A percentile compares a stretch with the other conserved stretches of the same genome.
phyloP scores from a whole-genome alignment of 306 rosid genomes.

The Quercus rubra region DNA sequence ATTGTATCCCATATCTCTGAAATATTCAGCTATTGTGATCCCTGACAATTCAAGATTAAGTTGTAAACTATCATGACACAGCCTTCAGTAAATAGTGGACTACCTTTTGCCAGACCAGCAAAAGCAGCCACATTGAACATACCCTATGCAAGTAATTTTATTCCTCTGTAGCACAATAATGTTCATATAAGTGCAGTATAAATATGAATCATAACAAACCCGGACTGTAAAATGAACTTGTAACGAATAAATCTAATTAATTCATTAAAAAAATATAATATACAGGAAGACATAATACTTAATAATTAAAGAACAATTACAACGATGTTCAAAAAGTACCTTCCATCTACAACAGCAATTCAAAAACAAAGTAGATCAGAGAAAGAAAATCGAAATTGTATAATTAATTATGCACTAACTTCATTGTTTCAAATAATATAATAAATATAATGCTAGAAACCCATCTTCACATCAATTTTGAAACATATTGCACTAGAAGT shows the following conservation, averaged over 20 bases:
- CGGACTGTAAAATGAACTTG: neutral
- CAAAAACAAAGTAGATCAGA: neutral
- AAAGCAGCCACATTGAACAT: neutral
- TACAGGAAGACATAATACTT: neutral
- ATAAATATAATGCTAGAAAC: neutral
- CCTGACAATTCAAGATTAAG: slow-evolving; percentile 50
- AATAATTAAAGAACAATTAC: neutral
- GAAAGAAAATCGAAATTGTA: too few relatives aligned
- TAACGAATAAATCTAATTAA: neutral
- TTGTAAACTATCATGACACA: neutral
- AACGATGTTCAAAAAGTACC: neutral
- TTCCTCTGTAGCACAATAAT: neutral
- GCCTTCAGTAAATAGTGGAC: neutral
- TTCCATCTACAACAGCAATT: neutral
- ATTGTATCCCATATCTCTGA: slow-evolving; percentile 99
- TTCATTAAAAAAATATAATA: neutral
- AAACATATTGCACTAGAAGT: neutral
- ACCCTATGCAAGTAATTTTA: neutral
- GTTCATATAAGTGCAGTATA: neutral
- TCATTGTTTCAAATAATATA: neutral
- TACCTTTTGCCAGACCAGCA: neutral
- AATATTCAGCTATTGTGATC: slow-evolving; percentile 95
- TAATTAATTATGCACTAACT: too few relatives aligned
- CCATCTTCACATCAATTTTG: neutral
- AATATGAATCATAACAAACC: neutral